These are phyloP conservation scores for Diaporthe velutina DNA, from an alignment of 2,329 filamentous ascomycete species.

Conservation along the genomic window DNA sequence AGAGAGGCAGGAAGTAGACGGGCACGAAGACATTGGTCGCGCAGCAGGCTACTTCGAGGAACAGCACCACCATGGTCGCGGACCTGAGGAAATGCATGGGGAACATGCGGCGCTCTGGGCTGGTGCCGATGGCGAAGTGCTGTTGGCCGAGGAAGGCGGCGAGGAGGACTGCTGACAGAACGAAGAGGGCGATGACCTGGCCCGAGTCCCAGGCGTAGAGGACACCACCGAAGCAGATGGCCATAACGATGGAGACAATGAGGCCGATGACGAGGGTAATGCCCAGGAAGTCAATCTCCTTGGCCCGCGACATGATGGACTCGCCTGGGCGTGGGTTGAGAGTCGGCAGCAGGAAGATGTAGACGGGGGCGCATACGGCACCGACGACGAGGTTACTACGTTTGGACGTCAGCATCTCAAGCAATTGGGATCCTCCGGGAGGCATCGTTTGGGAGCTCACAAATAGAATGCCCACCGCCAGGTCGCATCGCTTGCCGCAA, in stretches of 20 bases:
- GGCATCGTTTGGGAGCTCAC: background rate
- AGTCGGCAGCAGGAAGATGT: background rate
- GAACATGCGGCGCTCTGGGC: background rate
- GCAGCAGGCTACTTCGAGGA: background rate
- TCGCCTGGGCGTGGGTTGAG: background rate
- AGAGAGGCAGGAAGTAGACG: constrained; percentile 64
- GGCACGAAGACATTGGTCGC: background rate
- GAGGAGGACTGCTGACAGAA: background rate
- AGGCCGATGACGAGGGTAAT: background rate
- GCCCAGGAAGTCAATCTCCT: background rate
- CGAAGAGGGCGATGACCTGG: background rate
- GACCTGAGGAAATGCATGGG: background rate
- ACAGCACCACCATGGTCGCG: background rate
- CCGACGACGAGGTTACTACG: background rate
- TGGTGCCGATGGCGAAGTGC: background rate
- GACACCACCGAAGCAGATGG: background rate
- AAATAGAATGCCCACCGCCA: background rate
- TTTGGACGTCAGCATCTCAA: background rate
- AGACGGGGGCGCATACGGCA: background rate
- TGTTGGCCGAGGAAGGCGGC: background rate
- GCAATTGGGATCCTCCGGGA: background rate
- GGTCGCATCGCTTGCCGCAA: background rate
- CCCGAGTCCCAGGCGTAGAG: background rate
- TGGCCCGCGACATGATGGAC: background rate
- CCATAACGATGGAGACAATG: background rate